Evolutionary conservation across 1,284 basidiomycete species (phyloP), one percentile per base, ranked within the genome.

Genomic region (Neotropicomus parvogracilis): DNA sequence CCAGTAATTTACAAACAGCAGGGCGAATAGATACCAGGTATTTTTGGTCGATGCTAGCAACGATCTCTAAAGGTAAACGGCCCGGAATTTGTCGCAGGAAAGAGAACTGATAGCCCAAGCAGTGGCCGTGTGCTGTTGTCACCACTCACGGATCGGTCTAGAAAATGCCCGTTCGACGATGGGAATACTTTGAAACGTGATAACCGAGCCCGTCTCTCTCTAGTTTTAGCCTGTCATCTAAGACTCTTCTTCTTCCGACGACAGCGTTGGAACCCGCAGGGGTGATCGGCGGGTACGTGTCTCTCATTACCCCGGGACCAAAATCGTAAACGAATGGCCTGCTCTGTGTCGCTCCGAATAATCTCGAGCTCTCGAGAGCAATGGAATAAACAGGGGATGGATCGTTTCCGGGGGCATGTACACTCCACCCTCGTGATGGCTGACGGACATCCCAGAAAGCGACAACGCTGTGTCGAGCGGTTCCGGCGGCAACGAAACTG

Each of bases 241-340:
- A 42, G n/a, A 53, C 43, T 55, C 62, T 17, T 41, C 57, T 48
- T 46, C 63, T 52, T n/a, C 47, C 31, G 2, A 27, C 11, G 13
- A 16, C 16, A 31, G 35, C 13, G 11, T 37, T 46, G 13, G 29
- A 29, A 17, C 27, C 33, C 32, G 57, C 53, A 20, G 59, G 52
- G 35, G 69, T 59, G 26, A 85, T 58, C 11, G 60, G 54, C 33
- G 85, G 85, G 56, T 85, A 85, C 7, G 81, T 82, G 32, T 74
- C 70, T 26, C 67, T 61, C 3, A 64, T 72, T n/a, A 81, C 73
- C 11, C 77, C 78, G 16, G 79, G 78, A 5, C 85, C 84, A 64
- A 90, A 90, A 63, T 90, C 88, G 47, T 82, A 78, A 11, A 88
- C 80, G 59, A 89, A 89, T 10, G 83, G 77, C 31, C 86, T 70